Percentiles rank a stretch among this genome's conserved stretches.
phyloP scores from a whole-genome alignment of 1,284 basidiomycete species.

The Boletus smithii region DNA sequence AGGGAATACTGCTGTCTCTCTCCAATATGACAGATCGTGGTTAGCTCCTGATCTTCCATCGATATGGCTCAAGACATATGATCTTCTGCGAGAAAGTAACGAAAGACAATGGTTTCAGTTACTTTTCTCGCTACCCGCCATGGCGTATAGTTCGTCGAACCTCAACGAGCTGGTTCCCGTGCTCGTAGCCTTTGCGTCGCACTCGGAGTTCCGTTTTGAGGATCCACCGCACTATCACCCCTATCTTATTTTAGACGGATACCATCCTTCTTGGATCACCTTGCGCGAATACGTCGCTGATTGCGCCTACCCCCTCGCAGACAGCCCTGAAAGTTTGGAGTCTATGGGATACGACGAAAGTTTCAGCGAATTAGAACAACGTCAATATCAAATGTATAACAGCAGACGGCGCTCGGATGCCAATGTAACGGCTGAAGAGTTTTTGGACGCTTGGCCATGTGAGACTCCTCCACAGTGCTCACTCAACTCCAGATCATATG shows the following conservation, averaged over 20 bases:
- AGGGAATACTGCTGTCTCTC: background rate
- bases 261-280: background rate
- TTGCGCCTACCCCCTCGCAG: constrained; percentile 5
- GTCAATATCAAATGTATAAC: constrained; percentile 6
- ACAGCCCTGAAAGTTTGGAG: constrained; percentile 10
- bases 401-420: constrained; percentile 7
- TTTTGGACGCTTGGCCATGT: background rate
- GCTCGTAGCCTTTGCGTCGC: constrained; percentile 32
- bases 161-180: constrained; percentile 15
- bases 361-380: background rate
- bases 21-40: background rate
- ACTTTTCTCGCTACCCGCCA: background rate
- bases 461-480: background rate
- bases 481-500: constrained; percentile 9
- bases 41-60: background rate
- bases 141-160: background rate
- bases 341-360: background rate
- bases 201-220: constrained; percentile 9
- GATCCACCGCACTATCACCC: constrained; percentile 13
- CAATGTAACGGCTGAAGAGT: background rate
- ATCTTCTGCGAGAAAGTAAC: background rate
- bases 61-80: background rate
- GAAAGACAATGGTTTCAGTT: background rate
- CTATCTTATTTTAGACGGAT: constrained; percentile 14
- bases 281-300: constrained; percentile 6